phyloP scores from a whole-genome alignment of 306 rosid genomes.

The Cercis canadensis region DNA sequence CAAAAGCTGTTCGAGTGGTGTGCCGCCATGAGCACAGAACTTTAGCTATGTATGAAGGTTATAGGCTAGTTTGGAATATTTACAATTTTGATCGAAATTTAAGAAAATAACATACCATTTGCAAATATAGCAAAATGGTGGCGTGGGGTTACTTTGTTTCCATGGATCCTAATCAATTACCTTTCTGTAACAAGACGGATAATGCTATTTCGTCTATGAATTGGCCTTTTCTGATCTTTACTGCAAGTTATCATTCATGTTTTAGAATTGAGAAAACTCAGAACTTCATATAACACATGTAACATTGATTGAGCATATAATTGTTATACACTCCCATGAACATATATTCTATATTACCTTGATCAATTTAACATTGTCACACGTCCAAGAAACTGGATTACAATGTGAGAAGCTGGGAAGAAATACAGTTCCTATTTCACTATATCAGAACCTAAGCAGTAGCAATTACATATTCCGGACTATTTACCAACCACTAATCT shows the following conservation, averaged over 20 bases:
- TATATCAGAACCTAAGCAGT: not conserved
- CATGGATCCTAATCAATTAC: too few species aligned
- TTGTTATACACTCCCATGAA: not conserved
- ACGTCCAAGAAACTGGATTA: not conserved
- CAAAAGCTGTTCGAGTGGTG: too few species aligned
- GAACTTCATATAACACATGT: not conserved
- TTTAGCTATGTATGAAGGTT: too few species aligned
- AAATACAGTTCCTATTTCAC: conserved; percentile 22
- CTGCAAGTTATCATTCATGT: not conserved
- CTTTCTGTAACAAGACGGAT: too few species aligned
- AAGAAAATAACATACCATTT: too few species aligned
- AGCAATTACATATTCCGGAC: conserved; percentile 5
- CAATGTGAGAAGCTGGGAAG: not conserved
- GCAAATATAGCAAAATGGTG: too few species aligned
- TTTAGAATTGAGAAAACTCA: too few species aligned
- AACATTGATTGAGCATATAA: not conserved
- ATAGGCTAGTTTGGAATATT: too few species aligned
- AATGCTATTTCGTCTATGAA: too few species aligned
- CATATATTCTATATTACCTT: not conserved
- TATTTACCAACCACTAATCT: not conserved
- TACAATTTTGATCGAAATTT: too few species aligned
- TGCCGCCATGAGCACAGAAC: too few species aligned
- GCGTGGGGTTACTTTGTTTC: too few species aligned
- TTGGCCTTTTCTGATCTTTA: not conserved
- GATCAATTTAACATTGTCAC: not conserved